Conservation (phyloP, 441 rosid genomes). For the Erysimum pusillum region DNA sequence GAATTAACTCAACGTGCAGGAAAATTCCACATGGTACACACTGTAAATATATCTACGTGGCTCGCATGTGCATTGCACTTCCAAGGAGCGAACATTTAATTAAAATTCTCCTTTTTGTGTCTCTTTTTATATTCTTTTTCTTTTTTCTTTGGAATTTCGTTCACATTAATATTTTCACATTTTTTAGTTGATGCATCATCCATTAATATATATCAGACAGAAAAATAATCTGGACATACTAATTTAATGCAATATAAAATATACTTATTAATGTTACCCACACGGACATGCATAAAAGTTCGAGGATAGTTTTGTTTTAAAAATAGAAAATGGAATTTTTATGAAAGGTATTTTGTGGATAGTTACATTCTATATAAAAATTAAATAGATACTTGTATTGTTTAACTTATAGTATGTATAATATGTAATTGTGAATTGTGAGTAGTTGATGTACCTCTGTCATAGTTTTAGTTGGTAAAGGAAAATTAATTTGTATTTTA, state of each 20-base stretch:
- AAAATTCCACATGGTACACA: slow-evolving; percentile 42
- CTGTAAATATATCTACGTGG: slow-evolving; percentile 44
- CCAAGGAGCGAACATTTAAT: slow-evolving; percentile 29
- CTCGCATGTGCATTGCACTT: slow-evolving; percentile 49
- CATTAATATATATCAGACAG: slow-evolving; percentile 27
- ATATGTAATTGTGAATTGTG: slow-evolving; percentile 12
- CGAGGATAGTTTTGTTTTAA: slow-evolving; percentile 7
- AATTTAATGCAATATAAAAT: slow-evolving; percentile 3
- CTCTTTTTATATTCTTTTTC: neutral
- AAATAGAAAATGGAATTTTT: neutral
- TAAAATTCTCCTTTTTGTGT: slow-evolving; percentile 7
- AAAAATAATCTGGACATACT: slow-evolving; percentile 4
- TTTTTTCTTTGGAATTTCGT: neutral
- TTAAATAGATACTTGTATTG: neutral
- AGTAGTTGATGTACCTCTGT: slow-evolving; percentile 44
- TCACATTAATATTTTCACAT: slow-evolving; percentile 27
- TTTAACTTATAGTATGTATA: neutral
- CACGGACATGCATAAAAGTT: slow-evolving; percentile 35
- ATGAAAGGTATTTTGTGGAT: neutral
- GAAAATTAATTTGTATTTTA: slow-evolving; percentile 29
- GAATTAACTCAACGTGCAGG: slow-evolving; percentile 36
- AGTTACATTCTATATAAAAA: neutral
- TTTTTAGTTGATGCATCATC: neutral
- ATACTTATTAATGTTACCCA: slow-evolving; percentile 38
- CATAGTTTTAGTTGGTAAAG: slow-evolving; percentile 38